Conservation (phyloP, 2,329 filamentous ascomycete genomes). For the Botrytis galanthina region DNA sequence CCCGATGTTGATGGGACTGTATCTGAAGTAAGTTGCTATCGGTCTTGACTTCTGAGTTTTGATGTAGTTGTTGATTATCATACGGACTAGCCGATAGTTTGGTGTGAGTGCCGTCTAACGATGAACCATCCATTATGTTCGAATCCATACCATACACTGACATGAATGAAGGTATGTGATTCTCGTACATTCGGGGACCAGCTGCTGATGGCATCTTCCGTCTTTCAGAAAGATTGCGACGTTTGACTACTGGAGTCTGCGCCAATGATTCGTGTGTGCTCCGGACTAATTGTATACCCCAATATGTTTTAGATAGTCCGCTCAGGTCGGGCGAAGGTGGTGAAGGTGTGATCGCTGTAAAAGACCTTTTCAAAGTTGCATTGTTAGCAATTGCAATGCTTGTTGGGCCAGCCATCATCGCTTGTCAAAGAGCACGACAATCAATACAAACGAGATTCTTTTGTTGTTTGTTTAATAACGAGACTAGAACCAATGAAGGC, state of each 20-base stretch:
- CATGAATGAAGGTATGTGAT: constrained; percentile 74
- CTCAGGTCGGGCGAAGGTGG: constrained; percentile 28
- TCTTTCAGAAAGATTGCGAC: constrained; percentile 18
- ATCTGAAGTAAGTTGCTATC: constrained; percentile 29
- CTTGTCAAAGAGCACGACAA: not conserved
- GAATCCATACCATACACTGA: constrained; percentile 67
- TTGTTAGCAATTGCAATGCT: constrained; percentile 34
- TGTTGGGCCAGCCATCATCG: constrained; percentile 30
- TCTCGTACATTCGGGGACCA: constrained; percentile 61
- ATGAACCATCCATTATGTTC: constrained; percentile 33
- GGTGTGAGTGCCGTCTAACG: constrained; percentile 24
- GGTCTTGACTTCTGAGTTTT: constrained; percentile 20
- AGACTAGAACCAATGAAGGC: not conserved
- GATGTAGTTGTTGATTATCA: constrained; percentile 21
- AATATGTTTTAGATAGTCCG: constrained; percentile 12
- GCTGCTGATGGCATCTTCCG: constrained; percentile 60
- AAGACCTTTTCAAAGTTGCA: constrained; percentile 35
- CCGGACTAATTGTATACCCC: constrained; percentile 9
- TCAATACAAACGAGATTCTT: not conserved
- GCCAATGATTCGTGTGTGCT: constrained; percentile 15
- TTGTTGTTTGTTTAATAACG: not conserved
- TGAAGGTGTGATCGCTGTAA: constrained; percentile 28
- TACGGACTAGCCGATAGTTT: constrained; percentile 30
- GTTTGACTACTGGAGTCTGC: constrained; percentile 27
- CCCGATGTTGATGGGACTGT: constrained; percentile 62